Conservation (phyloP, 2,329 filamentous ascomycete species). For the Exophiala spinifera region DNA sequence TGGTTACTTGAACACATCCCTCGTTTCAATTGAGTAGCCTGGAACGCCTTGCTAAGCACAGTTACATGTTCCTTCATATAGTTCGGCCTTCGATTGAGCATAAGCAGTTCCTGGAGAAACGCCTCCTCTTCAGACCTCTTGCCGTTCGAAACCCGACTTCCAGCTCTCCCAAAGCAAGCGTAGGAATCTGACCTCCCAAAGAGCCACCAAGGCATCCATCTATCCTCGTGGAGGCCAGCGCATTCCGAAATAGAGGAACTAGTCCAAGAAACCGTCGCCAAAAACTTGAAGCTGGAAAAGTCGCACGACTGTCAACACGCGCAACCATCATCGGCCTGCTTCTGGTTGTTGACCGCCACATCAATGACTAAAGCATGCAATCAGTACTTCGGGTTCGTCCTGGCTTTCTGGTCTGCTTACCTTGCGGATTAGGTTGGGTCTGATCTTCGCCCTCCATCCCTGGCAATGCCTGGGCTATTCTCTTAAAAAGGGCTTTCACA, state of each 20-base stretch:
- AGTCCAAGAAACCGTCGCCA: neutral
- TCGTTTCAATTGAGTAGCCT: constrained; percentile 1
- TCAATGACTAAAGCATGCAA: constrained; percentile 25
- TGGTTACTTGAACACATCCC: too few species aligned
- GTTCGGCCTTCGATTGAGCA: neutral
- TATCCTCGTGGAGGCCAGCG: too few species aligned
- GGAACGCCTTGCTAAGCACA: constrained; percentile 26
- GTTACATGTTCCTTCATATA: constrained; percentile 1
- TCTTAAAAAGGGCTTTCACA: constrained; percentile 94
- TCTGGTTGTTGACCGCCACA: constrained; percentile 29
- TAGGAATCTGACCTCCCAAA: too few species aligned
- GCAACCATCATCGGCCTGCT: constrained; percentile 27
- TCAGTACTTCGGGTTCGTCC: neutral
- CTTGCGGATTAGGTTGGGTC: constrained; percentile 30
- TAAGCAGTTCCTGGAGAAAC: neutral
- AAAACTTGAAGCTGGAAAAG: neutral
- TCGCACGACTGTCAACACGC: constrained; percentile 20
- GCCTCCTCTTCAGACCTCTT: neutral
- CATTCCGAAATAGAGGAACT: neutral
- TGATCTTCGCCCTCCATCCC: constrained; percentile 93
- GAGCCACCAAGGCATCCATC: too few species aligned
- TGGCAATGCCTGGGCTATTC: constrained; percentile 95
- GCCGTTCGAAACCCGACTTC: neutral
- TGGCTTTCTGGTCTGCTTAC: constrained; percentile 12
- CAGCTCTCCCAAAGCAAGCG: neutral